Conservation (phyloP, 2,329 filamentous ascomycete genomes). For the Lasiodiplodia hormozganensis region DNA sequence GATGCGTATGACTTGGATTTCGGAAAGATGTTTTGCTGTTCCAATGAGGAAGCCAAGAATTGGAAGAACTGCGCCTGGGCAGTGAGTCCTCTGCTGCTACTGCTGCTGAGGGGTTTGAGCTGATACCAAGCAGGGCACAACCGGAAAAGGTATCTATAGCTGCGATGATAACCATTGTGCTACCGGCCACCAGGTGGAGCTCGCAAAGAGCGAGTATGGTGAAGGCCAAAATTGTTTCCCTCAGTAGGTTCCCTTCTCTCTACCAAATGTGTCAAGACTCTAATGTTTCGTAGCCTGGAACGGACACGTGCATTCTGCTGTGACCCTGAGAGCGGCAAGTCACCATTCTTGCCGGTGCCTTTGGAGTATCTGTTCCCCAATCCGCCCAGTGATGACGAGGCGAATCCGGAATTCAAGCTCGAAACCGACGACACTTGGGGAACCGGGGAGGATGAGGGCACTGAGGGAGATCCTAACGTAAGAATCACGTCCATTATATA, state of each 20-base stretch:
- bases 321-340: slow-evolving; percentile 36
- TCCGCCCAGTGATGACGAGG: slow-evolving; percentile 40
- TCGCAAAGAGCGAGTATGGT: slow-evolving; percentile 35
- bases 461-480: neutral
- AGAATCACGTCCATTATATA: neutral
- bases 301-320: slow-evolving; percentile 45
- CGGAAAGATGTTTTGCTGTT: slow-evolving; percentile 40
- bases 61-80: slow-evolving; percentile 46
- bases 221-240: slow-evolving; percentile 31
- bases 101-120: neutral
- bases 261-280: too few relatives aligned
- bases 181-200: slow-evolving; percentile 36
- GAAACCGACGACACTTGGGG: slow-evolving; percentile 34
- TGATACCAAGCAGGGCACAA: slow-evolving; percentile 37
- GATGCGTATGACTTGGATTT: neutral
- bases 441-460: neutral
- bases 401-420: slow-evolving; percentile 38
- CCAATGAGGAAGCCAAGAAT: slow-evolving; percentile 35
- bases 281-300: slow-evolving; percentile 29
- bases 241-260: neutral
- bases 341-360: slow-evolving; percentile 46
- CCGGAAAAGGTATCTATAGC: slow-evolving; percentile 32
- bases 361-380: slow-evolving; percentile 46
- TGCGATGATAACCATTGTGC: slow-evolving; percentile 46
- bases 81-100: neutral